Percentiles rank a stretch among this genome's conserved stretches.
These are phyloP conservation scores for Nepenthes mirabilis DNA, from an alignment of 148 eudicot species.

Conservation along the genomic window DNA sequence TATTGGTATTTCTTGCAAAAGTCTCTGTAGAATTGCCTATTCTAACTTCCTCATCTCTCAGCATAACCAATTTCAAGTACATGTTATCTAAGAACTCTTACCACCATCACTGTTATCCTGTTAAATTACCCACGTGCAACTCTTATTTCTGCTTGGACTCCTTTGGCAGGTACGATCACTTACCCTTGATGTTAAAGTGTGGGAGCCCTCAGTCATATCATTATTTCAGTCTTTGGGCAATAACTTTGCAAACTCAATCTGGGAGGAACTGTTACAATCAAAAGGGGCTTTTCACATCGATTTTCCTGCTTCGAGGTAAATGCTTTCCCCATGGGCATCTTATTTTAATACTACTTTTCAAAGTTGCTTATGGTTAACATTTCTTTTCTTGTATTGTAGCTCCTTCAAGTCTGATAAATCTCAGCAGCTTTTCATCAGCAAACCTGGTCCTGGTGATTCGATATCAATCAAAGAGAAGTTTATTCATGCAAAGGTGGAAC, in stretches of 20 bases:
- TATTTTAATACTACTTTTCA: neutral
- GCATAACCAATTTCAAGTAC: neutral
- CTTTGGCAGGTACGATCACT: constrained; percentile 79
- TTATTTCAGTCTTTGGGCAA: constrained; percentile 94
- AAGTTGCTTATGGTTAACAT: neutral
- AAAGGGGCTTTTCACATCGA: constrained; percentile 70
- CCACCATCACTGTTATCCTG: too few relatives aligned
- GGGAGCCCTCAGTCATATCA: constrained; percentile 91
- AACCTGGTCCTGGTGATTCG: constrained; percentile 80
- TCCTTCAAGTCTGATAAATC: constrained; percentile 55
- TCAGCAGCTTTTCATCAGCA: constrained; percentile 52
- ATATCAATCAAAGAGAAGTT: constrained; percentile 88
- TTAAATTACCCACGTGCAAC: neutral
- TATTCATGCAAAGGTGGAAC: constrained; percentile 83
- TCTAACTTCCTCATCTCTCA: neutral
- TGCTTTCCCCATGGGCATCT: neutral
- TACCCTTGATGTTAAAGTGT: constrained; percentile 94
- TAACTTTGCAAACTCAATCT: constrained; percentile 74
- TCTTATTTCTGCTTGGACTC: constrained; percentile 6
- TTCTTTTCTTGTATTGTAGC: constrained; percentile 30
- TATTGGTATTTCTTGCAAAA: too few relatives aligned
- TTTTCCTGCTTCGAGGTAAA: constrained; percentile 59
- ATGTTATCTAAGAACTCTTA: neutral
- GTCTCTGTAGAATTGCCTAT: too few relatives aligned
- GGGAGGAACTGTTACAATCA: constrained; percentile 88